A percentile compares a stretch with the other conserved stretches of the same genome.
These are phyloP conservation scores for Carex cristatella DNA, from an alignment of 176 grass and related monocot species.

Conservation along the genomic window DNA sequence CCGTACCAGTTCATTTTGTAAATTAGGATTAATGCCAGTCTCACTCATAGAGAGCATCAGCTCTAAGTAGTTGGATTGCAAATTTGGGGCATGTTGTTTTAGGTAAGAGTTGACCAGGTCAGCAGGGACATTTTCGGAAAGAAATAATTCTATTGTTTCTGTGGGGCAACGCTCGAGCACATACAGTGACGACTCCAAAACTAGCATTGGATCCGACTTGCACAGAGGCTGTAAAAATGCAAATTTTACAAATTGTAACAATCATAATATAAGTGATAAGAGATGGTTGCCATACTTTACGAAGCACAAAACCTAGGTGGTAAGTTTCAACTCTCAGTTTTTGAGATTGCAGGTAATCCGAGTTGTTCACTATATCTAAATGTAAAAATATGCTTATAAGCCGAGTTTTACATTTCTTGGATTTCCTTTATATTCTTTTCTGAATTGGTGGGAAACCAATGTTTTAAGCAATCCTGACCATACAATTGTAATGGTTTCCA, in stretches of 20 bases:
- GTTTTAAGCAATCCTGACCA: background rate
- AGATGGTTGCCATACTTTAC: background rate
- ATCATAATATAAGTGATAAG: background rate
- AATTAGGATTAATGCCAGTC: conserved; percentile 81
- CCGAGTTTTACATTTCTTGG: background rate
- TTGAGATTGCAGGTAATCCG: background rate
- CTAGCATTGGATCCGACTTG: conserved; percentile 94
- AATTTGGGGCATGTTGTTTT: conserved; percentile 88
- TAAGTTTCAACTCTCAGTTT: background rate
- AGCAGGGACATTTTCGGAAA: conserved; percentile 95
- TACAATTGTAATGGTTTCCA: background rate
- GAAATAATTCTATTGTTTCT: conserved; percentile 96
- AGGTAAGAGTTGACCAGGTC: conserved; percentile 99
- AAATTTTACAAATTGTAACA: background rate
- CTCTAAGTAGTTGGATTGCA: conserved; percentile 97
- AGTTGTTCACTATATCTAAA: background rate
- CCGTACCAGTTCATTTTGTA: conserved; percentile 96
- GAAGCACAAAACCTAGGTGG: background rate
- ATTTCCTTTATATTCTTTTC: background rate
- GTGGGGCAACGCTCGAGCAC: conserved; percentile 78
- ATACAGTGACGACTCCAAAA: conserved; percentile 85
- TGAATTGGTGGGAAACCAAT: background rate
- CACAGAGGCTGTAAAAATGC: conserved; percentile 82
- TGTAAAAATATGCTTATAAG: background rate
- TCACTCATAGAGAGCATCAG: conserved; percentile 94